Conservation (phyloP, 148 eudicot genomes). For the Rhododendron henanense region DNA sequence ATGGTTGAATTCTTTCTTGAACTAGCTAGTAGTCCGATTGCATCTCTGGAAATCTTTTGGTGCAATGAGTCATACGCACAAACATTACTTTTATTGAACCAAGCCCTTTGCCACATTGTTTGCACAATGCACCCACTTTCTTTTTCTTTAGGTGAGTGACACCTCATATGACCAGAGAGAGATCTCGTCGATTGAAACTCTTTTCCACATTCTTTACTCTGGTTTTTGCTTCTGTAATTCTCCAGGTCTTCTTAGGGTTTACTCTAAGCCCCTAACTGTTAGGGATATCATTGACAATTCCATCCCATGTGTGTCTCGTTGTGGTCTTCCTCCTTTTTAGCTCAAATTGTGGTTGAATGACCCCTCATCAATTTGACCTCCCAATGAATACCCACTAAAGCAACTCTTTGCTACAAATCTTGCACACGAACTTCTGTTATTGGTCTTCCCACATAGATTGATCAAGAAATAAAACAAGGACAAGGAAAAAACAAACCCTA, state of each 20-base stretch:
- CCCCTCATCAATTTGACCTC: constrained; percentile 32
- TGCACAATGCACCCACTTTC: too few relatives aligned
- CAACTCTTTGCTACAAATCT: constrained; percentile 34
- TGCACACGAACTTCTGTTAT: constrained; percentile 31
- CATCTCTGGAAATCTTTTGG: too few relatives aligned
- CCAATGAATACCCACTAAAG: constrained; percentile 29
- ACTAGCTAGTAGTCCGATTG: too few relatives aligned
- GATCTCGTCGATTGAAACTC: constrained; percentile 43
- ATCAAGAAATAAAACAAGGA: background rate
- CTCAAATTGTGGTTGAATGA: constrained; percentile 26
- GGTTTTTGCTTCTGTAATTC: constrained; percentile 14
- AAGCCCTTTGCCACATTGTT: too few relatives aligned
- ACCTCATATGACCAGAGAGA: constrained; percentile 51
- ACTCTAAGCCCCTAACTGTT: constrained; percentile 23
- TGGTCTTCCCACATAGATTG: constrained; percentile 27
- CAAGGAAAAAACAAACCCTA: constrained; percentile 4
- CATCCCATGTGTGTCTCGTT: constrained; percentile 18
- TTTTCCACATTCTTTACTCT: constrained; percentile 48
- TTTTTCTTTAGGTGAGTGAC: constrained; percentile 19
- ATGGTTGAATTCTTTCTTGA: too few relatives aligned
- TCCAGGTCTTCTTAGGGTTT: constrained; percentile 39
- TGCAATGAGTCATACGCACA: too few relatives aligned
- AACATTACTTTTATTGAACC: too few relatives aligned
- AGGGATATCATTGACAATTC: background rate
- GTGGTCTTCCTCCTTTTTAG: constrained; percentile 13